Conservation (phyloP, 495 filamentous ascomycete genomes). For the Aspergillus affinis region DNA sequence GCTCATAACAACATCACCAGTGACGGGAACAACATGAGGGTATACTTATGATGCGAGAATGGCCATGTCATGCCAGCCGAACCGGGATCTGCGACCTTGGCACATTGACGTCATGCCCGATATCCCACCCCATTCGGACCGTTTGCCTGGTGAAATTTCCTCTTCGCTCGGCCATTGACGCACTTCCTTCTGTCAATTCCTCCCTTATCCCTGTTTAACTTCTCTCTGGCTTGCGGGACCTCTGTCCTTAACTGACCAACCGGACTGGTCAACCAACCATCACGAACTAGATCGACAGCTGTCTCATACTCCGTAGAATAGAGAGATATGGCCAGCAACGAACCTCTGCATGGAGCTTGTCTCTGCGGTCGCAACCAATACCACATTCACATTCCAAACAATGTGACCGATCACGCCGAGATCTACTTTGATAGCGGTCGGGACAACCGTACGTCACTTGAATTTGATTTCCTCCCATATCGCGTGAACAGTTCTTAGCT, state of each 20-base stretch:
- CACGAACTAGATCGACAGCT: not conserved
- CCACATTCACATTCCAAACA: conserved; percentile 62
- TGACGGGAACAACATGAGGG: too few relatives aligned
- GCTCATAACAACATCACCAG: too few relatives aligned
- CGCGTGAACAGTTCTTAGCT: not conserved
- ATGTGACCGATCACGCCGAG: conserved; percentile 53
- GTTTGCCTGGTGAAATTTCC: conserved; percentile 2
- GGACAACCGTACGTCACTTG: conserved; percentile 58
- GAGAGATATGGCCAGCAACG: conserved; percentile 41
- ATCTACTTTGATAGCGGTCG: conserved; percentile 68
- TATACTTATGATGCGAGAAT: too few relatives aligned
- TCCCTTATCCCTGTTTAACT: not conserved
- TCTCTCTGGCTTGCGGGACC: not conserved
- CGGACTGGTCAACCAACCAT: not conserved
- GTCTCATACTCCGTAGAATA: not conserved
- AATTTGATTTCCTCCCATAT: not conserved
- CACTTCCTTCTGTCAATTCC: not conserved
- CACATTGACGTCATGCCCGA: conserved; percentile 18
- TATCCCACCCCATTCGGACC: conserved; percentile 1
- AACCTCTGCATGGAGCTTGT: conserved; percentile 70
- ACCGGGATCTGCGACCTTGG: conserved; percentile 5
- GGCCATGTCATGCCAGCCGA: too few relatives aligned
- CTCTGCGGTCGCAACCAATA: conserved; percentile 85
- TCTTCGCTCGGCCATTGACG: not conserved
- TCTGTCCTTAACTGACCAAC: not conserved